A percentile compares a stretch with the other conserved stretches of the same genome.
These are phyloP conservation scores for Leccinum solheimii DNA, from an alignment of 1,284 basidiomycete species.

Conservation along the genomic window DNA sequence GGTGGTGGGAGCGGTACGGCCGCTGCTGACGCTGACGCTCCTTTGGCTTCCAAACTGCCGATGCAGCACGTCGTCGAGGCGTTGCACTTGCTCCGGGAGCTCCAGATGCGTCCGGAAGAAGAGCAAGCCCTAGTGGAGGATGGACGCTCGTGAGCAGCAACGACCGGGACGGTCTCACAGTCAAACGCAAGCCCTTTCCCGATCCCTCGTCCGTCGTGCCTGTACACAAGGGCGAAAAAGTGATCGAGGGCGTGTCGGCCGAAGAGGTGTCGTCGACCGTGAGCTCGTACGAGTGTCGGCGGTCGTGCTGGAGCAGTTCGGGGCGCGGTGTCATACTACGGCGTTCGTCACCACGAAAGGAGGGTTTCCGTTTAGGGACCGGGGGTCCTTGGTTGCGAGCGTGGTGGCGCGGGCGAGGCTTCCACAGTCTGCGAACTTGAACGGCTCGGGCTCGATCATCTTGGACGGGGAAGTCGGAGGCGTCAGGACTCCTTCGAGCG, in stretches of 20 bases:
- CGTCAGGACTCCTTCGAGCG: no score
- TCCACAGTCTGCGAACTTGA: constrained; percentile 32
- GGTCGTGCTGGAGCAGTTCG: constrained; percentile 76
- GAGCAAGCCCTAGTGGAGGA: constrained; percentile 35
- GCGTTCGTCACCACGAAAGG: constrained; percentile 71
- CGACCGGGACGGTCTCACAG: constrained; percentile 48
- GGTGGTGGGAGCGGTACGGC: constrained; percentile 25
- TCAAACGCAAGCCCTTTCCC: constrained; percentile 75
- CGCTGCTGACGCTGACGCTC: constrained; percentile 36
- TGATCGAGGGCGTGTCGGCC: constrained; percentile 92
- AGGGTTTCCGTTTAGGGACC: constrained; percentile 85
- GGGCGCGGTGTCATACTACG: constrained; percentile 73
- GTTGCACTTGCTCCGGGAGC: constrained; percentile 74
- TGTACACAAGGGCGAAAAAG: constrained; percentile 87
- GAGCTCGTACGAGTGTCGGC: constrained; percentile 80
- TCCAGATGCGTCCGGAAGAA: constrained; percentile 60
- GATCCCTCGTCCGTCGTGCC: constrained; percentile 83
- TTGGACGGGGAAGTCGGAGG: no score
- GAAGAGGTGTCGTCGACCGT: constrained; percentile 85
- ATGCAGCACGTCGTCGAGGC: constrained; percentile 82
- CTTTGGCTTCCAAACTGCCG: constrained; percentile 58
- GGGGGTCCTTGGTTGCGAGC: constrained; percentile 83
- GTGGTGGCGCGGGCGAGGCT: constrained; percentile 65
- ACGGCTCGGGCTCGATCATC: no score
- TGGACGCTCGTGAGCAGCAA: constrained; percentile 84